A percentile compares a stretch with the other conserved stretches of the same genome.
These are phyloP conservation scores for Suillus hirtellus DNA, from an alignment of 768 basidiomycete species.

Conservation along the genomic window DNA sequence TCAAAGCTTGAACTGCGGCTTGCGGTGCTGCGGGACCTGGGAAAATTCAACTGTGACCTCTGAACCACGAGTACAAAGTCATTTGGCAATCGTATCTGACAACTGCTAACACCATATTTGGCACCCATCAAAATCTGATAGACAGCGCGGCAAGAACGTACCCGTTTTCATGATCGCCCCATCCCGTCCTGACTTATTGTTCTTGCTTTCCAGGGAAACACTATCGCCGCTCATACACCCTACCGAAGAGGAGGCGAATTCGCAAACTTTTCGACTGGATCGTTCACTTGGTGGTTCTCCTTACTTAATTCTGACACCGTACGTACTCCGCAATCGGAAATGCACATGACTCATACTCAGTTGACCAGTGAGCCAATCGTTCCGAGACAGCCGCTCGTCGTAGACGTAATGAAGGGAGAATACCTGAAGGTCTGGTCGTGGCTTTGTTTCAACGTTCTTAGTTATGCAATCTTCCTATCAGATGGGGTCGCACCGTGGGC, in stretches of 20 bases:
- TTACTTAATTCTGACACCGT: neutral
- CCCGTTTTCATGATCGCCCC: neutral
- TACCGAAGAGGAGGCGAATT: neutral
- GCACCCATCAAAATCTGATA: neutral
- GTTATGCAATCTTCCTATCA: neutral
- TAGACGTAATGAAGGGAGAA: neutral
- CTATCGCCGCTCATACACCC: neutral
- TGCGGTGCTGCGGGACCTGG: neutral
- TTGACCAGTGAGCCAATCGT: neutral
- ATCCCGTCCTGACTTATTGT: conserved; percentile 3
- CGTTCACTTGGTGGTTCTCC: neutral
- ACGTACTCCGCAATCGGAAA: neutral
- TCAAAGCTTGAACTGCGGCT: neutral
- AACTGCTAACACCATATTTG: neutral
- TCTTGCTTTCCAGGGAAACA: neutral
- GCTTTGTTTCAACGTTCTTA: neutral
- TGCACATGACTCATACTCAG: neutral
- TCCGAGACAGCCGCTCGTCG: neutral
- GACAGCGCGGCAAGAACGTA: neutral
- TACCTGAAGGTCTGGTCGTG: no score
- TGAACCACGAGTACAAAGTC: neutral
- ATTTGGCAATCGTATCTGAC: neutral
- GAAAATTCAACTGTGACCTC: neutral
- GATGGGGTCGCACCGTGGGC: neutral
- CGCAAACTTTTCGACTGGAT: neutral